Evolutionary conservation across 225 moss, liverwort and hornwort species (phyloP), one percentile per base, ranked within the genome.

Genomic region (Rhytidiadelphus loreus): DNA sequence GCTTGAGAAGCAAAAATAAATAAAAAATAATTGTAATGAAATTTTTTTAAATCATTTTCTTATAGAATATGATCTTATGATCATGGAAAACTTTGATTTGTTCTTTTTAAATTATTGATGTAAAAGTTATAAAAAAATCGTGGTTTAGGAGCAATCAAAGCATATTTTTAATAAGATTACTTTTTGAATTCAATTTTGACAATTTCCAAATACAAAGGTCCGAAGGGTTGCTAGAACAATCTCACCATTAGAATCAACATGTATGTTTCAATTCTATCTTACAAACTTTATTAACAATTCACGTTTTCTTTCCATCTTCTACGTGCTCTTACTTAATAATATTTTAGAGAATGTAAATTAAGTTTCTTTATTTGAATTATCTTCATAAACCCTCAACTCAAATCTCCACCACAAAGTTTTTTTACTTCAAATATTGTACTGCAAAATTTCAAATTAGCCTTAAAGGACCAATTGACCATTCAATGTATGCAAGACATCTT

Each of bases 181-280:
- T 69, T 69, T 23, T 24, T 23, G 4, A 64, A 35, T 2, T 64
- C 19, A 19, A 35, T 65, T 33, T 37, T 65, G 20, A 37, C 35
- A 65, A 37, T 35, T 35, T 65, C 1, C 5, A 37, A 65, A 19
- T 10, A 39, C 13, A 14, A 11, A 69, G 2, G 24, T 69, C 7
- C 0, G 13, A 0, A 13, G 0, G 8, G 13, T 2, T 24, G 24
- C 23, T n/a, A n/a, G n/a, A n/a, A n/a, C n/a, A n/a, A n/a, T n/a
- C n/a, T n/a, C n/a, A n/a, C n/a, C n/a, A n/a, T n/a, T n/a, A n/a
- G n/a, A n/a, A n/a, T n/a, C n/a, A n/a, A n/a, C n/a, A n/a, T n/a
- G n/a, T n/a, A n/a, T n/a, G n/a, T n/a, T n/a, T n/a, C n/a, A 68
- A 39, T 68, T 68, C 1, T 2, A 39, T 23, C 13, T 13, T 68